Evolutionary conservation across 2,329 filamentous ascomycete species (phyloP), one percentile per base, ranked within the genome.

Genomic region (Dryadomyces sulphureus): DNA sequence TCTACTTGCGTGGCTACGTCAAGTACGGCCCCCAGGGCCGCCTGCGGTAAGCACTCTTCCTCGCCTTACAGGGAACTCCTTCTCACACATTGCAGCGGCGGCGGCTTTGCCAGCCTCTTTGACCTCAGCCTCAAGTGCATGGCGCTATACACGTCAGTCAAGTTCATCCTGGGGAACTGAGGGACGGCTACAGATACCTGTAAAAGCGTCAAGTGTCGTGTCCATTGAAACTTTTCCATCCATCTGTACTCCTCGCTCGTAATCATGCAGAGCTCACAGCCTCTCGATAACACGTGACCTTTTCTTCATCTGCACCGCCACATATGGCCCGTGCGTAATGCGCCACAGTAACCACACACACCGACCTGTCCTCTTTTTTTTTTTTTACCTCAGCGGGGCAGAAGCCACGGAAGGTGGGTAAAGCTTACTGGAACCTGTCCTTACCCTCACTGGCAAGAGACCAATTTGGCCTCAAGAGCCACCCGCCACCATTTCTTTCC

Each of bases 1-100:
- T 72, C 43, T 83, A 80, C 54, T 68, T 73, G 47, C 49, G 63
- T 12, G 77, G 76, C 27, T 83, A 81, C 56, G 62, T 62, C 44
- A 58, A 58, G 40, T 46, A 48, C 11, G 72, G 72, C 0, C 72
- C 72, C 16, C 51, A 62, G 48, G 72, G 69, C 7, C 62, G 73
- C 41, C 9, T 49, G 16, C n/a, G 48, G 61, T 69, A 53, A 50
- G 66, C 19, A 7, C 27, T 38, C 19, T 43, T 22, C n/a, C 1
- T 38, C 14, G 20, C 14, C 61, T 14, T 27, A 46, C 39, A 14
- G 20, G 4, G 8, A 7, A 9, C 8, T 3, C 11, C 19, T 41
- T 20, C 21, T 34, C 46, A 45, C 8, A 25, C 8, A 22, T 5
- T 22, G 35, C n/a, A 66, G 61, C 43, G 69, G 70, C 36, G 62